Conservation (phyloP, 495 filamentous ascomycete species). For the Aspergillus heteromorphus region DNA sequence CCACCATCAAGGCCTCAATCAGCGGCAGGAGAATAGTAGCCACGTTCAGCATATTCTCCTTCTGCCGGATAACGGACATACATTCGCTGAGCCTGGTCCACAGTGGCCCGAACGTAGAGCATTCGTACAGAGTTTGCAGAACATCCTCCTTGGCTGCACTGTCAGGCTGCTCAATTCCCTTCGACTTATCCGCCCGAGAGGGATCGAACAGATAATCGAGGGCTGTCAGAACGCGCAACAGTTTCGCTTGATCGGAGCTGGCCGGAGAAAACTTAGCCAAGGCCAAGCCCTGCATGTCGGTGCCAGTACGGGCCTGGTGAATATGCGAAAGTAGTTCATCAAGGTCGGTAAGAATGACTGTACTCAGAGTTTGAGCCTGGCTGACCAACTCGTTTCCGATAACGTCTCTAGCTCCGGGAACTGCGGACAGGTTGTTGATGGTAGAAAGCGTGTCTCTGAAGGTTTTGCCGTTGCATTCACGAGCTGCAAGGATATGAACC, state of each 20-base stretch:
- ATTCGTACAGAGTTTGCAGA: constrained; percentile 81
- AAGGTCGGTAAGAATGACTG: constrained; percentile 77
- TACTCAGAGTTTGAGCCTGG: constrained; percentile 77
- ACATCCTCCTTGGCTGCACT: constrained; percentile 64
- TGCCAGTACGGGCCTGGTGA: constrained; percentile 76
- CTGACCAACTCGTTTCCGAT: constrained; percentile 87
- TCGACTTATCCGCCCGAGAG: constrained; percentile 52
- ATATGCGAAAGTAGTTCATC: constrained; percentile 86
- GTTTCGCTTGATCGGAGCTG: constrained; percentile 90
- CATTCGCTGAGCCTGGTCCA: constrained; percentile 96
- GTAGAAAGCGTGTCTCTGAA: constrained; percentile 95
- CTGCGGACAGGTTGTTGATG: constrained; percentile 93
- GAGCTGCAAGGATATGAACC: constrained; percentile 89
- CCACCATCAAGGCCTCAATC: constrained; percentile 96
- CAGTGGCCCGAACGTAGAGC: constrained; percentile 78
- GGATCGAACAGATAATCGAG: constrained; percentile 93
- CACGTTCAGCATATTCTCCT: constrained; percentile 92
- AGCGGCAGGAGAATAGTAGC: constrained; percentile 90
- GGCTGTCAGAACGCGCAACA: constrained; percentile 88
- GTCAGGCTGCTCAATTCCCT: constrained; percentile 50
- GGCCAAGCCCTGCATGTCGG: constrained; percentile 90
- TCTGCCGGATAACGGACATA: constrained; percentile 77
- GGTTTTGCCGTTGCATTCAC: constrained; percentile 93
- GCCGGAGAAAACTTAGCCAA: constrained; percentile 93
- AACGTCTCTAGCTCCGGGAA: constrained; percentile 81